These are phyloP conservation scores for Apiotrichum akiyoshidainum DNA, from an alignment of 1,284 basidiomycete genomes.

Conservation along the genomic window DNA sequence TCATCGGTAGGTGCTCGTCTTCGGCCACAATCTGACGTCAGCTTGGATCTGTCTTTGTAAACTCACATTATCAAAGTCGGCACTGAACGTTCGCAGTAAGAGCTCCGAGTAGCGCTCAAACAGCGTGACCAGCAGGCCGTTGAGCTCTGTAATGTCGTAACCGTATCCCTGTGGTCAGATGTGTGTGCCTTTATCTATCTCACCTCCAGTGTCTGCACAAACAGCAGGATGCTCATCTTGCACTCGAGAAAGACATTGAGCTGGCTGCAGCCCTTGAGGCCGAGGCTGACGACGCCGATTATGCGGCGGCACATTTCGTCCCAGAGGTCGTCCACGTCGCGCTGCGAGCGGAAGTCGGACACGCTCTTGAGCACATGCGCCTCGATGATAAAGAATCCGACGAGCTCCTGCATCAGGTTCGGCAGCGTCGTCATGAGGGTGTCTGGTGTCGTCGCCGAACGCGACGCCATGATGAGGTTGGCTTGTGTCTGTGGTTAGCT, in stretches of 20 bases:
- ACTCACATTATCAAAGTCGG: conserved; percentile 72
- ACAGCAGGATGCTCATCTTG: conserved; percentile 79
- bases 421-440: conserved; percentile 55
- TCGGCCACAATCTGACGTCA: conserved; percentile 68
- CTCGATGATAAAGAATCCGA: conserved; percentile 99
- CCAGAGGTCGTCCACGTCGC: conserved; percentile 95
- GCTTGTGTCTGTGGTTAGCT: conserved; percentile 76
- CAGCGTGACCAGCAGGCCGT: conserved; percentile 76
- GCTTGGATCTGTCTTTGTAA: background rate
- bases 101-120: conserved; percentile 88
- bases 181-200: conserved; percentile 9
- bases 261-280: conserved; percentile 72
- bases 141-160: conserved; percentile 78
- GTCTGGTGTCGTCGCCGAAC: conserved; percentile 49
- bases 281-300: conserved; percentile 68
- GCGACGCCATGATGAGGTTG: conserved; percentile 79
- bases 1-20: conserved; percentile 91
- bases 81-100: conserved; percentile 76
- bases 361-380: conserved; percentile 87
- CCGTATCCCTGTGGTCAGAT: conserved; percentile 64
- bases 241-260: conserved; percentile 77
- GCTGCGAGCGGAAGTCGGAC: conserved; percentile 71
- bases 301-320: conserved; percentile 79
- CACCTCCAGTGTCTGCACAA: conserved; percentile 92
- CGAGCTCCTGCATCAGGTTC: conserved; percentile 80